phyloP scores from a whole-genome alignment of 768 basidiomycete species.

The Dacryopinax spathularia region DNA sequence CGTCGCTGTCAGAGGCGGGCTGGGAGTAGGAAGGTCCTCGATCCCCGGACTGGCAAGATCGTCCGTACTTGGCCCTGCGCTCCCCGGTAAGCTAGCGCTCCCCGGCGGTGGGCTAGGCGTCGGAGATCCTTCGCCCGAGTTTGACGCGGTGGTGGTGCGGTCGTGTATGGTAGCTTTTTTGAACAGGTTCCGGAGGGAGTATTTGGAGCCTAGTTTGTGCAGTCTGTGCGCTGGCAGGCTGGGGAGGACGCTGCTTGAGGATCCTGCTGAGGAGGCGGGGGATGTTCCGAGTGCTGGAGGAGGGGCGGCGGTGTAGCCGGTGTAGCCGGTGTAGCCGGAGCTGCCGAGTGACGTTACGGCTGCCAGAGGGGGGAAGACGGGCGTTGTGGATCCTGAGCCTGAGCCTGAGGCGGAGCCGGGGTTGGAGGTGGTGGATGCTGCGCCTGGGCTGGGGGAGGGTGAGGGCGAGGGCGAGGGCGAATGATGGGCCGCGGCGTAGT shows the following conservation, averaged over 20 bases:
- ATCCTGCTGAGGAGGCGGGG: not conserved
- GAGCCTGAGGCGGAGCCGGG: slow-evolving; percentile 17
- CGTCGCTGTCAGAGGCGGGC: not conserved
- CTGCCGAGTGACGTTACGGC: not conserved
- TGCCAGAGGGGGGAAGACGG: slow-evolving; percentile 44
- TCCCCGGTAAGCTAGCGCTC: slow-evolving; percentile 6
- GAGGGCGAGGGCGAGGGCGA: slow-evolving; percentile 36
- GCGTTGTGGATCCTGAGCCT: slow-evolving; percentile 30
- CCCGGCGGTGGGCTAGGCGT: slow-evolving; percentile 14
- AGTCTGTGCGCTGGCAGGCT: slow-evolving; percentile 3
- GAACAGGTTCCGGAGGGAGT: slow-evolving; percentile 61
- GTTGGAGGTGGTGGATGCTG: too few relatives aligned
- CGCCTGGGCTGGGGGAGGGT: slow-evolving; percentile 20
- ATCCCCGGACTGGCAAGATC: not conserved
- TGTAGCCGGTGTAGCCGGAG: not conserved
- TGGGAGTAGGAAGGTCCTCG: not conserved
- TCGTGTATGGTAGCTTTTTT: slow-evolving; percentile 40
- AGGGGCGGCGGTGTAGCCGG: not conserved
- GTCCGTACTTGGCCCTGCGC: not conserved
- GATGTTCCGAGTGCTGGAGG: not conserved
- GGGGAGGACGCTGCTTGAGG: slow-evolving; percentile 4
- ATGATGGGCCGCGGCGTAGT: slow-evolving; percentile 42
- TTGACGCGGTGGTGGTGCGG: too few relatives aligned
- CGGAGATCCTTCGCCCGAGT: slow-evolving; percentile 17
- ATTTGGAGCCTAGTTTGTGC: slow-evolving; percentile 48